Percentiles rank a stretch among this genome's conserved stretches.
Evolutionary conservation across 768 basidiomycete genomes (phyloP).

Genomic region (Mycena metata): DNA sequence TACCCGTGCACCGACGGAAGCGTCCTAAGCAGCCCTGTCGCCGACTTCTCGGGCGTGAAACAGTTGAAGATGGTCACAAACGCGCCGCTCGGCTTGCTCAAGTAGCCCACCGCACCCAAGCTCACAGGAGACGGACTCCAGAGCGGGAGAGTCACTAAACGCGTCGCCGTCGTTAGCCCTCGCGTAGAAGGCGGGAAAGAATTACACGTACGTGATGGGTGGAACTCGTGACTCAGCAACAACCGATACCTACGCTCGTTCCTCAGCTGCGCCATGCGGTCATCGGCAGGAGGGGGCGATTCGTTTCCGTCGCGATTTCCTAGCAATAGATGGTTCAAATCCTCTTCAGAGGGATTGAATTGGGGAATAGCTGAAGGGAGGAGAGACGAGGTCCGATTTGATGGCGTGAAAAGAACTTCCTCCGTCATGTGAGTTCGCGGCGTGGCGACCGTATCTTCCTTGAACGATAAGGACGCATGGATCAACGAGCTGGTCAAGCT

Average conservation of each 20-base stretch:
- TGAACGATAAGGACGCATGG: constrained; percentile 41
- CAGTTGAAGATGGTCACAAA: constrained; percentile 84
- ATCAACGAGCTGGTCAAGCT: constrained; percentile 30
- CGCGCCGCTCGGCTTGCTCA: constrained; percentile 73
- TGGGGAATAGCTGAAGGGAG: constrained; percentile 43
- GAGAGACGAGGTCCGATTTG: constrained; percentile 51
- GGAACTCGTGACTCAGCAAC: constrained; percentile 75
- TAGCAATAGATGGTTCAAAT: constrained; percentile 36
- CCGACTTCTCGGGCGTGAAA: constrained; percentile 63
- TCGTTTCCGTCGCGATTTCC: constrained; percentile 51
- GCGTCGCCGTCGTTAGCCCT: constrained; percentile 6
- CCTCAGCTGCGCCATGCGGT: constrained; percentile 55
- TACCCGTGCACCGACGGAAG: constrained; percentile 76
- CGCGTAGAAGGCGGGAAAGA: constrained; percentile 14
- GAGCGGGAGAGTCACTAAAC: constrained; percentile 71
- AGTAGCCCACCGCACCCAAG: constrained; percentile 83
- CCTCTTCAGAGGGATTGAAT: constrained; percentile 41
- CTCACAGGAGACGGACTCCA: constrained; percentile 77
- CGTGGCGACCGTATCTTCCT: constrained; percentile 52
- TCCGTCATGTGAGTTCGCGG: constrained; percentile 52
- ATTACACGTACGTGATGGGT: constrained; percentile 70
- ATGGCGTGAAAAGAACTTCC: constrained; percentile 55
- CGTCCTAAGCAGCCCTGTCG: constrained; percentile 55
- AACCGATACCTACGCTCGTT: constrained; percentile 80
- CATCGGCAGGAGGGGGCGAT: constrained; percentile 55